Evolutionary conservation across 192 early-diverging fungal genomes (phyloP), one percentile per base, ranked within the genome.

Genomic region (Linnemannia schmuckeri): DNA sequence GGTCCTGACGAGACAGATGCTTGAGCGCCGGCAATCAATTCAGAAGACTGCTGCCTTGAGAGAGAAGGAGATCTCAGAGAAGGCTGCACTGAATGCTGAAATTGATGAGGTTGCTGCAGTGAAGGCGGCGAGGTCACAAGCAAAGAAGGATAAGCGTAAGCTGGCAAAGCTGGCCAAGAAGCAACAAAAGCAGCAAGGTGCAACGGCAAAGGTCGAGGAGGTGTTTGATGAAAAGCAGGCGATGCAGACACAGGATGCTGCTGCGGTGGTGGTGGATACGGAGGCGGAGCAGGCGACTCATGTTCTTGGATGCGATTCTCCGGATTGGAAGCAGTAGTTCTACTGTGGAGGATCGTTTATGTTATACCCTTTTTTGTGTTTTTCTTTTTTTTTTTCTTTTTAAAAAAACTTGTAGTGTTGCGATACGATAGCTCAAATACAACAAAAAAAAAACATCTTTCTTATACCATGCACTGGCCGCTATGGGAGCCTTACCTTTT

Each of bases 271-370:
- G 47, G 44, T 72, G 13, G 27, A 49, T 38, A 70, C 70, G 1
- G 75, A 41, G 27, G 38, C 46, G 12, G 78, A 80, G 40, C 66
- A 80, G 57, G 55, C 61, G 12, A 85, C 83, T 0, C 83, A 80
- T 77, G 83, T 85, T 20, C 78, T 85, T 30, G 83, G 83, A 37
- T 40, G 70, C 35, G 83, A 33, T 12, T 85, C 83, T 1, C 83
- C 83, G 6, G 83, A 80, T 13, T 85, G 70, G 74, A 77, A 18
- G 1, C 70, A 27, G n/a, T 66, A 66, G 13, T 24, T 17, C 17
- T 52, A 18, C 20, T 5, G 18, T 52, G 44, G 44, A 15, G 49
- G 49, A 18, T 52, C 5, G 3, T 44, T 18, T 52, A 52, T 52
- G 18, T 20, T 17, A 52, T 52, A 52, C 49, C 49, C 49, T 22